These are phyloP conservation scores for Macroventuria anomochaeta DNA, from an alignment of 2,329 filamentous ascomycete genomes.

Conservation along the genomic window DNA sequence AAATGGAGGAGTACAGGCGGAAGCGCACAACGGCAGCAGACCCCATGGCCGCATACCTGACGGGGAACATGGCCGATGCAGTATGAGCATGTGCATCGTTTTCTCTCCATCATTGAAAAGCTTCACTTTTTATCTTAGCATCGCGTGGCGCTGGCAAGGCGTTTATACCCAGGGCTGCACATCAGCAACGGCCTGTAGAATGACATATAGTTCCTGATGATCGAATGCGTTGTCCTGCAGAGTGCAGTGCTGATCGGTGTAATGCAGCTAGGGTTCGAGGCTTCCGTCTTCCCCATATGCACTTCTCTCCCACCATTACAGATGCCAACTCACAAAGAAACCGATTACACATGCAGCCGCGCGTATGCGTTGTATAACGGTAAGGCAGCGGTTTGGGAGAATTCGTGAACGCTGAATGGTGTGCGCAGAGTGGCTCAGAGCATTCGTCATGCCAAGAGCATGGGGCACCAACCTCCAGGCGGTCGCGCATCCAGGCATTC, in stretches of 20 bases:
- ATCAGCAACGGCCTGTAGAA: conserved; percentile 35
- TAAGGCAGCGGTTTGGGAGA: conserved; percentile 27
- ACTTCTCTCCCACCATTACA: conserved; percentile 24
- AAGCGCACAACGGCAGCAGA: conserved; percentile 77
- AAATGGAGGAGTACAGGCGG: conserved; percentile 83
- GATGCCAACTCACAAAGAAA: conserved; percentile 34
- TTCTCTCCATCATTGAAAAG: conserved; percentile 23
- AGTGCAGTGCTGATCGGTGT: conserved; percentile 37
- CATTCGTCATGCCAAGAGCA: conserved; percentile 31
- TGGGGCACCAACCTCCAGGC: conserved; percentile 27
- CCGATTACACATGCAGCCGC: conserved; percentile 44
- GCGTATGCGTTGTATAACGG: conserved; percentile 41
- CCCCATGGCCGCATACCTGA: conserved; percentile 81
- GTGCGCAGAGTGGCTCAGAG: conserved; percentile 22
- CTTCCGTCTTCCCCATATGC: conserved; percentile 21
- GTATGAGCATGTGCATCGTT: conserved; percentile 41
- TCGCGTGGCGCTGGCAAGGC: conserved; percentile 40
- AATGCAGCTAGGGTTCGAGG: conserved; percentile 25
- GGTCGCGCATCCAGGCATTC: conserved; percentile 22
- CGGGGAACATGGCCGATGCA: conserved; percentile 74
- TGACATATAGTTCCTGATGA: conserved; percentile 44
- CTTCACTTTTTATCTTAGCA: conserved; percentile 35
- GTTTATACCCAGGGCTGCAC: conserved; percentile 32
- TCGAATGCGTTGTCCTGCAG: conserved; percentile 45
- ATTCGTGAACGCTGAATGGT: conserved; percentile 1